phyloP scores from a whole-genome alignment of 2,329 filamentous ascomycete genomes.

The Tympanopsis confertula region DNA sequence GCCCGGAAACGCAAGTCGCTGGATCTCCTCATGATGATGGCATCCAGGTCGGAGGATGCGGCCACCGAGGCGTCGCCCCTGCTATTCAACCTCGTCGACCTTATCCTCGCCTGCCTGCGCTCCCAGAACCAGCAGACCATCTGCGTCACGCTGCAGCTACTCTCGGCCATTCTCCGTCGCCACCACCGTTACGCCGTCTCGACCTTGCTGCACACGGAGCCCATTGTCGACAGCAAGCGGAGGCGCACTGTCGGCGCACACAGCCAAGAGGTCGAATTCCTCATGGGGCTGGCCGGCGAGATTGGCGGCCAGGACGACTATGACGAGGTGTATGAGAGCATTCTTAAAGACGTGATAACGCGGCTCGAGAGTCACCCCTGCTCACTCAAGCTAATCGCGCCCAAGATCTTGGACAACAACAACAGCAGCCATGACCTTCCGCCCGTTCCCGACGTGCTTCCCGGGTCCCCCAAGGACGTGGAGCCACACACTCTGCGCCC shows the following conservation, averaged over 20 bases:
- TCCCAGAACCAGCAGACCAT: conserved; percentile 83
- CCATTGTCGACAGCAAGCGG: conserved; percentile 36
- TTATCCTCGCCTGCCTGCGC: conserved; percentile 73
- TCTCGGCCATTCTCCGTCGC: conserved; percentile 74
- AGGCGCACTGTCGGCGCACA: conserved; percentile 63
- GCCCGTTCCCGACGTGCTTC: conserved; percentile 39
- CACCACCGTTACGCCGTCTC: conserved; percentile 79
- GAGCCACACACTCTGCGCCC: conserved; percentile 48
- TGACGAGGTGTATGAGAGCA: conserved; percentile 60
- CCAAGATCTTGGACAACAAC: conserved; percentile 43
- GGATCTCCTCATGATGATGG: conserved; percentile 71
- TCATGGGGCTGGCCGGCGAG: conserved; percentile 56
- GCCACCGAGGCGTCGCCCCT: conserved; percentile 51
- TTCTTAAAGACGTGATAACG: conserved; percentile 60
- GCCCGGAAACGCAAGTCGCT: conserved; percentile 78
- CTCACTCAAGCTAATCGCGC: conserved; percentile 55
- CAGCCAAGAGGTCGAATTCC: conserved; percentile 61
- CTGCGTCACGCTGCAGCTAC: conserved; percentile 74
- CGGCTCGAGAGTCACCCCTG: conserved; percentile 64
- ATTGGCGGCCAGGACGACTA: conserved; percentile 61
- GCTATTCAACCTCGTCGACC: conserved; percentile 85
- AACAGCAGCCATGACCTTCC: conserved; percentile 35
- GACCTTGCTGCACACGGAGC: conserved; percentile 60
- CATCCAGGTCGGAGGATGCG: conserved; percentile 60
- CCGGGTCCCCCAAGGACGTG: conserved; percentile 49